Percentiles rank a stretch among this genome's conserved stretches.
Conservation (phyloP, 495 filamentous ascomycete species). For the Hypoxylon trugodes region DNA sequence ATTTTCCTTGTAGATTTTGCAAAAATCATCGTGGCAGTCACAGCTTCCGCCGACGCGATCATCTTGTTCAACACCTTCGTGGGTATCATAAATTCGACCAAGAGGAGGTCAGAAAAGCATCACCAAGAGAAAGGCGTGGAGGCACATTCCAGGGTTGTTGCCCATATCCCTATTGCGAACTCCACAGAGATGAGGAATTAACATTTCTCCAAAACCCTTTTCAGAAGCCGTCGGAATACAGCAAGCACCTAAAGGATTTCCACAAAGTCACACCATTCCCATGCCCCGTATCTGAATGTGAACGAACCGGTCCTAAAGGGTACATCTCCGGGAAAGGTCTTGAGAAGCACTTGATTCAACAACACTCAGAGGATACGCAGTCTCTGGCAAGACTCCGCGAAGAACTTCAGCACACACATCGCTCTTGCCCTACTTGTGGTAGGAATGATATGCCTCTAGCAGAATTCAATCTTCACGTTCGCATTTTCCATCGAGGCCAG, state of each 20-base stretch:
- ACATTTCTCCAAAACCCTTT: constrained; percentile 23
- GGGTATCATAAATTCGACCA: constrained; percentile 46
- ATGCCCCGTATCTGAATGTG: constrained; percentile 45
- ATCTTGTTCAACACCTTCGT: constrained; percentile 48
- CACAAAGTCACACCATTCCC: constrained; percentile 45
- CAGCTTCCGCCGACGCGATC: constrained; percentile 49
- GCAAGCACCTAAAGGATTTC: constrained; percentile 47
- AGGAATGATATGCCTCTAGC: background rate
- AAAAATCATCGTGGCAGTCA: constrained; percentile 46
- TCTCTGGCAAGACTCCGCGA: background rate
- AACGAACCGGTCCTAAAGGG: constrained; percentile 45
- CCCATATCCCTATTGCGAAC: constrained; percentile 15
- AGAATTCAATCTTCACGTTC: background rate
- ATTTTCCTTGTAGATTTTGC: constrained; percentile 44
- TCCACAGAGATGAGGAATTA: constrained; percentile 13
- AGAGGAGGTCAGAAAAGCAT: constrained; percentile 15
- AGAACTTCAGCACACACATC: background rate
- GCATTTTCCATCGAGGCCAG: background rate
- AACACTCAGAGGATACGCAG: constrained; percentile 22
- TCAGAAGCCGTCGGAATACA: constrained; percentile 37
- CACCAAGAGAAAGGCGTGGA: background rate
- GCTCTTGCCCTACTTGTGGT: background rate
- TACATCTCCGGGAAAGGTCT: constrained; percentile 45
- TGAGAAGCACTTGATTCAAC: constrained; percentile 42
- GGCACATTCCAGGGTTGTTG: background rate